These are phyloP conservation scores for Stylonectria norvegica DNA, from an alignment of 2,329 filamentous ascomycete species.

Conservation along the genomic window DNA sequence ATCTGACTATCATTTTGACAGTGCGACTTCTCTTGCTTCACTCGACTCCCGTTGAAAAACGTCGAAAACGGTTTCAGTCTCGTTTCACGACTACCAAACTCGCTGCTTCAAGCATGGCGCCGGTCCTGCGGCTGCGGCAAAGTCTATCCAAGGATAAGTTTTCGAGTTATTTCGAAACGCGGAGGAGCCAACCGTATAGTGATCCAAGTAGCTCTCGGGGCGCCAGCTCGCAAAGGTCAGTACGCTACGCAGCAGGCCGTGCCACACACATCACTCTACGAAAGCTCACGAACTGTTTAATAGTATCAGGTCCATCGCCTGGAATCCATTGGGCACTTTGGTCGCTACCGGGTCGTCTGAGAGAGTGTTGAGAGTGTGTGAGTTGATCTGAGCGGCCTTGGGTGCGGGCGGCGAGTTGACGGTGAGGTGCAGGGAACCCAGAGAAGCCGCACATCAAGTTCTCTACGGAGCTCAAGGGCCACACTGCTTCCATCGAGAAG, in stretches of 20 bases:
- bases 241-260: conserved; percentile 17
- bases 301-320: conserved; percentile 78
- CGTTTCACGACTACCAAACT: neutral
- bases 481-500: conserved; percentile 64
- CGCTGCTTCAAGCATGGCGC: conserved; percentile 35
- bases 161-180: conserved; percentile 59
- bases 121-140: conserved; percentile 45
- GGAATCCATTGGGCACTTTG: conserved; percentile 81
- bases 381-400: conserved; percentile 27
- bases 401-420: conserved; percentile 1
- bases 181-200: conserved; percentile 69
- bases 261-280: conserved; percentile 11
- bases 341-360: conserved; percentile 78
- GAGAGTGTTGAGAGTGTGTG: conserved; percentile 69
- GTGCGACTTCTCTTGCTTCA: too few relatives aligned
- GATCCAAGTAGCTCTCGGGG: conserved; percentile 56
- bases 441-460: conserved; percentile 70
- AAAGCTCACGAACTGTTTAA: conserved; percentile 70
- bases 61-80: too few relatives aligned
- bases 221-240: conserved; percentile 55
- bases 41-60: too few relatives aligned
- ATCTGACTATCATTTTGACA: too few relatives aligned
- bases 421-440: conserved; percentile 59
- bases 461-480: conserved; percentile 71
- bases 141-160: conserved; percentile 69